Evolutionary conservation across 2,329 filamentous ascomycete genomes (phyloP), one percentile per base, ranked within the genome.

Genomic region (Drechslerella coelobrocha): DNA sequence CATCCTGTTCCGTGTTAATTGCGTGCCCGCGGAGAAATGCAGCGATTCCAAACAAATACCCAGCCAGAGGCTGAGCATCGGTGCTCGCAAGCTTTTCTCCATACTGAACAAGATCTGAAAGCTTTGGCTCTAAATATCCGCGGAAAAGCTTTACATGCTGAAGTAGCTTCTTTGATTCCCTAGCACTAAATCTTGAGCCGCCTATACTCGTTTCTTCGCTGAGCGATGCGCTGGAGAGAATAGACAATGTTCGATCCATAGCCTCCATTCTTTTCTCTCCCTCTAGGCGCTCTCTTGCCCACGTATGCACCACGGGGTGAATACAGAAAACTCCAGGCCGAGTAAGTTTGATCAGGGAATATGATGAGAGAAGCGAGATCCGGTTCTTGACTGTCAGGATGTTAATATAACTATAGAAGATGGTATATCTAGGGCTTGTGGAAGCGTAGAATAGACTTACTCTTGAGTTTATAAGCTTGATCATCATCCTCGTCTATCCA

Each of bases 231-330:
- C n/a, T n/a, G n/a, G n/a, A n/a, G n/a, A n/a, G n/a, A n/a, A n/a
- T n/a, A n/a, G n/a, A n/a, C n/a, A 41, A 17, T 41, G 37, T 9
- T 41, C 23, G 5, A 2, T 14, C 23, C 23, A 51, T 51, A 7
- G 23, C 47, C 5, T 29, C 14, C 21, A 56, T 10, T 2, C 43
- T 41, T 2, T 50, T 23, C 10, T 29, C 23, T 45, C 27, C 6
- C 27, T 29, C 4, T 24, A 57, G 29, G 14, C 66, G 63, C 41
- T 69, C 59, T 37, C 63, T 47, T 23, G 68, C 62, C 73, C 73
- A 74, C 3, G 57, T 34, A 3, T 73, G 68, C 5, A 73, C 72
- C 4, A 73, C 55, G 7, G 72, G 72, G 43, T 74, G 73, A 14
- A 74, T 39, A 29, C 52, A 59, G 23, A 66, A 66, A 14, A 53